Evolutionary conservation across 306 rosid species (phyloP).

Genomic region (Malus domestica): DNA sequence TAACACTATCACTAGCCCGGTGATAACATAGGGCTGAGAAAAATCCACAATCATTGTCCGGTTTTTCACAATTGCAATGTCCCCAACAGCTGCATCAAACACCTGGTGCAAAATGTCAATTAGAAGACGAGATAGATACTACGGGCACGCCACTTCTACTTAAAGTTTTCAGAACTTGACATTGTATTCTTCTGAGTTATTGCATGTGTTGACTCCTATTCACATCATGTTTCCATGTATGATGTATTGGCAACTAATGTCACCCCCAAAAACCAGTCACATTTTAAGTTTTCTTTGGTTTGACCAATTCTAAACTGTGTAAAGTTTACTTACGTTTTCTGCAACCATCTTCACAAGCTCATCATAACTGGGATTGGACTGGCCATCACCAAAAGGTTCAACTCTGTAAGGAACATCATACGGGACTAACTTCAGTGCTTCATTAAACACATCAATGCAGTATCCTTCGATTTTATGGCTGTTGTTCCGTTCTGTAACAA

Average conservation of each 20-base stretch:
- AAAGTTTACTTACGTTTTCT: constrained; percentile 46
- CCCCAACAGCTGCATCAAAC: constrained; percentile 91
- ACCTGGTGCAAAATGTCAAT: constrained; percentile 40
- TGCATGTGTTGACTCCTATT: not conserved
- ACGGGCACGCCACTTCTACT: too few species aligned
- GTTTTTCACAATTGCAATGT: constrained; percentile 83
- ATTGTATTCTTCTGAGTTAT: not conserved
- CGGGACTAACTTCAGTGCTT: constrained; percentile 59
- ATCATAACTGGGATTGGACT: constrained; percentile 61
- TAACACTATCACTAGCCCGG: constrained; percentile 76
- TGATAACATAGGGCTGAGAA: constrained; percentile 86
- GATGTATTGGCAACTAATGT: not conserved
- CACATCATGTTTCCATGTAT: constrained; percentile 5
- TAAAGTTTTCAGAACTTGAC: not conserved
- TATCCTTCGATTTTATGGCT: too few species aligned
- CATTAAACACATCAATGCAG: constrained; percentile 49
- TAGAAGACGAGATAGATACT: not conserved
- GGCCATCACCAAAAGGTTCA: constrained; percentile 68
- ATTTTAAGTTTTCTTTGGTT: constrained; percentile 2
- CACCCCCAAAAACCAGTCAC: not conserved
- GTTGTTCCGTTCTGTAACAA: too few species aligned
- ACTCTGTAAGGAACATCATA: constrained; percentile 66
- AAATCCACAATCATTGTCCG: constrained; percentile 75
- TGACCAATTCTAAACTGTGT: not conserved
- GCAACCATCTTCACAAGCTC: constrained; percentile 57